These are phyloP conservation scores for Candida ovalis DNA, from an alignment of 805 yeast species.

Conservation along the genomic window DNA sequence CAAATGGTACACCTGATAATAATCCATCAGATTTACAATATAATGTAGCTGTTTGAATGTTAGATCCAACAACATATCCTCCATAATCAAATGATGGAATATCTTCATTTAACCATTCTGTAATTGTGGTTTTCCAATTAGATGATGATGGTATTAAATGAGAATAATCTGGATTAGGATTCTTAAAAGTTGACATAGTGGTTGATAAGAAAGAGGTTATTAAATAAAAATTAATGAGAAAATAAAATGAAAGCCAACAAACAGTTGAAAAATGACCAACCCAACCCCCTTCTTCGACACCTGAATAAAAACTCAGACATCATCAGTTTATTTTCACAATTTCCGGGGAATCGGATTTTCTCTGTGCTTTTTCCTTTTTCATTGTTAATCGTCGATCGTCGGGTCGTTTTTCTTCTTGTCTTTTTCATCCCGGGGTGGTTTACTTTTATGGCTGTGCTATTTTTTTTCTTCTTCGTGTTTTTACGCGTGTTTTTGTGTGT, in stretches of 20 bases:
- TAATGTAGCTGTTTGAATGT: conserved; percentile 64
- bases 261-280: too few species aligned
- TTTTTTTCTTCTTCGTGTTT: too few species aligned
- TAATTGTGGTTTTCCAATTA: conserved; percentile 75
- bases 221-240: neutral
- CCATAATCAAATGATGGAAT: conserved; percentile 94
- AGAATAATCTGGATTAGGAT: conserved; percentile 34
- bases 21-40: conserved; percentile 80
- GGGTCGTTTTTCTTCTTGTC: neutral
- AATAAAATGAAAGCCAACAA: neutral
- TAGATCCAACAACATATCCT: conserved; percentile 89
- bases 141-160: conserved; percentile 73
- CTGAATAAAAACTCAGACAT: too few species aligned
- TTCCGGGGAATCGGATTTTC: neutral
- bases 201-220: neutral
- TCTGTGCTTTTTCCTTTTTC: too few species aligned
- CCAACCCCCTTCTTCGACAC: too few species aligned
- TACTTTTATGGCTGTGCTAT: neutral
- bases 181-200: conserved; percentile 17
- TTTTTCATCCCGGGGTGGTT: neutral
- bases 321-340: neutral
- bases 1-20: conserved; percentile 85
- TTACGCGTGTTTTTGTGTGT: neutral
- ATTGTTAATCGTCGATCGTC: neutral
- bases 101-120: conserved; percentile 78